These are phyloP conservation scores for Quercus suber DNA, from an alignment of 306 rosid species.

Conservation along the genomic window DNA sequence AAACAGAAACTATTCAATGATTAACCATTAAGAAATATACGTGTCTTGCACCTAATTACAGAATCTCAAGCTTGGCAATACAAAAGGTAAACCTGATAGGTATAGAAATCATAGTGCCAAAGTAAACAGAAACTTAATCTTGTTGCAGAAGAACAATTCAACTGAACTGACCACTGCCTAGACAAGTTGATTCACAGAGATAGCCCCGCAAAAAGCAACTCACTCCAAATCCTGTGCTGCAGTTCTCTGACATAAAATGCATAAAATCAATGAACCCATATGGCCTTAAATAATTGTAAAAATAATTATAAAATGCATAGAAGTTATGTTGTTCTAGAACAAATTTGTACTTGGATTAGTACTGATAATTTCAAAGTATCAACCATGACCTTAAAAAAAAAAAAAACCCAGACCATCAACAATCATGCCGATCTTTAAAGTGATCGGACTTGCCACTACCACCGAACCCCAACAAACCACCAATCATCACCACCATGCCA, in stretches of 20 bases:
- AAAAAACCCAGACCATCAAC: too few species aligned
- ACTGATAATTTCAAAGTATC: too few species aligned
- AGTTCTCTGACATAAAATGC: slow-evolving; percentile 55
- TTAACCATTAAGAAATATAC: too few species aligned
- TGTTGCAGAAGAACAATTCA: slow-evolving; percentile 1
- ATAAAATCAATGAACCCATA: not conserved
- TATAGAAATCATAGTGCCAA: not conserved
- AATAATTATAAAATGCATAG: not conserved
- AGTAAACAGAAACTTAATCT: not conserved
- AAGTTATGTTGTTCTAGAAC: not conserved
- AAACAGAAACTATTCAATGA: too few species aligned
- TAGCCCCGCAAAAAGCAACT: slow-evolving; percentile 77
- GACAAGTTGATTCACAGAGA: slow-evolving; percentile 49
- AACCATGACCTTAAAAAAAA: too few species aligned
- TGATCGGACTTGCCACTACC: too few species aligned
- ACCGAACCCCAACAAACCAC: too few species aligned
- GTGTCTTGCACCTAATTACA: too few species aligned
- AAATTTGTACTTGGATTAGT: not conserved
- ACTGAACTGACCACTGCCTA: slow-evolving; percentile 28
- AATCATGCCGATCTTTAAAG: too few species aligned
- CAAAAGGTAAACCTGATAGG: not conserved
- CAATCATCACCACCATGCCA: too few species aligned
- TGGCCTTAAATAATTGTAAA: not conserved
- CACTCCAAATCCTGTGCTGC: slow-evolving; percentile 65
- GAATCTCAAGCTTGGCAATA: not conserved